Base-by-base conservation (phyloP, 371 early-diverging fungal genomes). In the Mucor plumbeus region DNA sequence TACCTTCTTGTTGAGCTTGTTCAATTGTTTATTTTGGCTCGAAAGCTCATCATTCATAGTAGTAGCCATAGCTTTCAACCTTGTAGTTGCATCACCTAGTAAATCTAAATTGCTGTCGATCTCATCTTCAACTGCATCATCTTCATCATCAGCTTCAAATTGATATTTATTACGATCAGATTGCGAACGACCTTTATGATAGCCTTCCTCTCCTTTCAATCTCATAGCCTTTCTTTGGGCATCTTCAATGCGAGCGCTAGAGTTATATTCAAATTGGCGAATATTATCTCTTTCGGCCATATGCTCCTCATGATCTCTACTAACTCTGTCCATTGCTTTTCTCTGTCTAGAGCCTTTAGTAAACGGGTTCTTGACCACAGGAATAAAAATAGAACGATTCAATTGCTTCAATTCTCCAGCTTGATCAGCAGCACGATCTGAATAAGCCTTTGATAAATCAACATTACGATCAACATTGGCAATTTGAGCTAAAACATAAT, bases 321-420 rank as follows among this genome's bases (percentile, higher is more conserved):
- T 83, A 38, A 78, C 74, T 17, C 84, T 68, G 64, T 83, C 84
- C 10, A 79, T 72, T 70, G 85, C 87, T 58, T 75, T 71, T 57
- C 81, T 77, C 64, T 87, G 82, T 47, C 86, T 81, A 65, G 88
- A 87, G 56, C 83, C 82, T 59, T 69, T 75, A 31, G 64, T 83
- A 70, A 89, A 88, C 21, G 90, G 90, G 58, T 88, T 89, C 74
- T 85, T 76, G 69, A 92, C 67, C 65, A 83, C 81, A 8, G 92
- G 85, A 14, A 90, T 79, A 70, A 94, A 87, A 73, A 95, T 94
- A 59, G 90, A 92, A 39, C 89, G 82, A 80, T 93, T 93, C 33
- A 93, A 78, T 7, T 91, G 86, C 70, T 90, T 91, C 53, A 95
- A 87, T 64, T 92, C 89, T 60, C 84, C 77, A 11, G 94, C 87